phyloP scores from a whole-genome alignment of 306 rosid genomes.

The Quercus rubra region DNA sequence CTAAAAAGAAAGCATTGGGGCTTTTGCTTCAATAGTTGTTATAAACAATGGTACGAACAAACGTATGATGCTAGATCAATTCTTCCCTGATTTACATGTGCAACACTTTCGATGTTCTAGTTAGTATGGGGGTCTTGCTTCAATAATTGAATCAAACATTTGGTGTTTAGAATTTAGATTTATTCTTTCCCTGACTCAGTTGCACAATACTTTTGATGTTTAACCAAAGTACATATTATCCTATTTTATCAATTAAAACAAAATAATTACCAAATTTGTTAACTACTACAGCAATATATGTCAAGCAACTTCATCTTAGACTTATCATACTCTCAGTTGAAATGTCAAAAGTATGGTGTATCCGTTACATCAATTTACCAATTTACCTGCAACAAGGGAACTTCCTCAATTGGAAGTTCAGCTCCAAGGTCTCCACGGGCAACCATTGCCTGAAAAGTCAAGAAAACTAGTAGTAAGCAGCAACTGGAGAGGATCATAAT shows the following conservation, averaged over 20 bases:
- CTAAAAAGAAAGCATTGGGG: too few relatives aligned
- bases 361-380: constrained; percentile 35
- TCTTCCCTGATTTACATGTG: too few relatives aligned
- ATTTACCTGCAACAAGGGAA: constrained; percentile 88
- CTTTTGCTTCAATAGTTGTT: too few relatives aligned
- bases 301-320: constrained; percentile 5
- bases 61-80: too few relatives aligned
- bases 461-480: constrained; percentile 7
- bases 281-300: not conserved
- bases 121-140: not conserved
- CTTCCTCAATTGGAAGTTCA: constrained; percentile 98
- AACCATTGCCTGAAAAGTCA: constrained; percentile 78
- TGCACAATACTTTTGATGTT: not conserved
- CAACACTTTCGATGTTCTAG: too few relatives aligned
- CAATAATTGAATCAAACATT: not conserved
- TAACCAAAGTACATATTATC: not conserved
- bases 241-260: not conserved
- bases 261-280: not conserved
- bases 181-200: not conserved
- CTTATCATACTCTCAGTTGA: constrained; percentile 7
- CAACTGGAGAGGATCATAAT: not conserved
- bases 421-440: constrained; percentile 99
- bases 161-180: not conserved
- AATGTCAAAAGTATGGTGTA: constrained; percentile 10
- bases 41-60: too few relatives aligned